Evolutionary conservation across 257 asterid genomes (phyloP), one percentile per base, ranked within the genome.

Genomic region (Misopates orontium): DNA sequence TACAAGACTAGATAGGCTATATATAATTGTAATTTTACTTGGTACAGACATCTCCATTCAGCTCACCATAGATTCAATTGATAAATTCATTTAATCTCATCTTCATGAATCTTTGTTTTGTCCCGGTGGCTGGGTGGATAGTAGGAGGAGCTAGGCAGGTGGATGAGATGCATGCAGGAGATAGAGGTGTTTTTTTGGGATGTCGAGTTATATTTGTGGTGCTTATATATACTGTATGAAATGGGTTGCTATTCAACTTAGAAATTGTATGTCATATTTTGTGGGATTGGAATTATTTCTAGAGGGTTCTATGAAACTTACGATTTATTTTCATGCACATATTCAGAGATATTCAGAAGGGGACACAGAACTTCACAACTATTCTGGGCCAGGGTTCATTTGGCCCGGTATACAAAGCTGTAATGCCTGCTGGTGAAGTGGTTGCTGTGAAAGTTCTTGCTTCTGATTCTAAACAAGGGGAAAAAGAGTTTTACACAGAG

Each of bases 401-500:
- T 73, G 99, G 99, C 32, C 97, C 96, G 0, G 99, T 94, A 51
- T 94, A 85, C 77, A 94, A 88, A 85, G 99, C 97, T 79, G 55
- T 62, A 71, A 79, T 89, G 96, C 85, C 92, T 50, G 74, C 79
- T 59, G 96, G 95, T 60, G 90, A 68, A 61, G 93, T 89, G 75
- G 88, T 87, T 77, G 98, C 98, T 56, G 99, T 90, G 53, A 94
- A 94, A 80, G 97, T 85, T 80, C 97, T 94, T 75, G 97, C 95
- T 71, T 83, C 96, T 52, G 62, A 86, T 83, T 94, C 99, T 13
- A 94, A 85, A 81, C 99, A 94, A 88, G 99, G 99, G 71, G 99
- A 94, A 61, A 88, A 71, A 40, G 99, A 94, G 88, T 94, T 91
- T 65, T 88, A 87, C 39, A 91, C 98, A 7, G 98, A 91, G 98